Conservation (phyloP, 768 basidiomycete species). For the Mycena metata region DNA sequence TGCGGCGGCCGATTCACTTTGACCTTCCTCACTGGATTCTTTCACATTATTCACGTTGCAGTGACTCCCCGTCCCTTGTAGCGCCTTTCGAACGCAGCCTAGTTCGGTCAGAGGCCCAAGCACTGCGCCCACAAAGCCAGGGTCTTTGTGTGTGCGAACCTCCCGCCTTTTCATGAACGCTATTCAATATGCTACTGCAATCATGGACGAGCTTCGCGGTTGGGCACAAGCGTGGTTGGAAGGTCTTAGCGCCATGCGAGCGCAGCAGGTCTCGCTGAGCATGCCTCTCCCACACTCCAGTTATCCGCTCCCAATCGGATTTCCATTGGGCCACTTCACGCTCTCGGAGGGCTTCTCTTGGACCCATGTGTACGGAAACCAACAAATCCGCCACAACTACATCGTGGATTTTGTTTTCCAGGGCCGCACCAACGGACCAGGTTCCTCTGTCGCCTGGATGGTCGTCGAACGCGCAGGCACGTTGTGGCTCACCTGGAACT, state of each 20-base stretch:
- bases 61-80: neutral
- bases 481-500: neutral
- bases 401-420: constrained; percentile 9
- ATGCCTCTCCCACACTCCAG: neutral
- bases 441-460: constrained; percentile 28
- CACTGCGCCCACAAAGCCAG: constrained; percentile 15
- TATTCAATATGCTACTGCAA: constrained; percentile 7
- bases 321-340: constrained; percentile 24
- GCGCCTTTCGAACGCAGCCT: neutral
- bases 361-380: constrained; percentile 22
- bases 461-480: constrained; percentile 1
- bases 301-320: constrained; percentile 20
- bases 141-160: neutral
- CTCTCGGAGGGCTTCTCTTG: constrained; percentile 14
- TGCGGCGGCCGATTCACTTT: constrained; percentile 9
- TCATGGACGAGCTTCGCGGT: constrained; percentile 27
- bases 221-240: constrained; percentile 23
- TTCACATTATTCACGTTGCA: constrained; percentile 25
- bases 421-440: constrained; percentile 23
- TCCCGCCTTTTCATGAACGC: constrained; percentile 14
- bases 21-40: neutral
- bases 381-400: constrained; percentile 18
- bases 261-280: neutral
- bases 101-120: constrained; percentile 5
- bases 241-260: neutral